These are phyloP conservation scores for Flaveria ramosissima DNA, from an alignment of 129 eudicot genomes.

Conservation along the genomic window DNA sequence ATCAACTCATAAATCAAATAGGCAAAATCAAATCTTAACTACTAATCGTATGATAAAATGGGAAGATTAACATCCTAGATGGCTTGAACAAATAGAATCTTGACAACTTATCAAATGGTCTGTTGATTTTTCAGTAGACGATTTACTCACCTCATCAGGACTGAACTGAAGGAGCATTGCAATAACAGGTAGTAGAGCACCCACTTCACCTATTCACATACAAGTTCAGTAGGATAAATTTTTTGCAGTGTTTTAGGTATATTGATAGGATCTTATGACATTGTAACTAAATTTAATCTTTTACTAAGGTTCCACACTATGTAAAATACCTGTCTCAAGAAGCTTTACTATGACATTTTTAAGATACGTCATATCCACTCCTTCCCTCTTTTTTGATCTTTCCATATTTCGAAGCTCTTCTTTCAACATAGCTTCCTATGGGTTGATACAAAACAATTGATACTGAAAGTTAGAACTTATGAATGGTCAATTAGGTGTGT, in stretches of 20 bases:
- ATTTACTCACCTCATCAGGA: slow-evolving; percentile 88
- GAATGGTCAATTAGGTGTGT: not conserved
- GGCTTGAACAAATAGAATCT: not conserved
- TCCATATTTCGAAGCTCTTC: slow-evolving; percentile 97
- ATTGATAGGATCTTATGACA: not conserved
- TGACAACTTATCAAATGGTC: slow-evolving; percentile 1
- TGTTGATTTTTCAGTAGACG: not conserved
- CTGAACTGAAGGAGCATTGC: slow-evolving; percentile 99
- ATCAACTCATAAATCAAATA: slow-evolving; percentile 6
- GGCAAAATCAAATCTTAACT: not conserved
- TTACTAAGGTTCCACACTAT: not conserved
- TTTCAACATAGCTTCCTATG: slow-evolving; percentile 84
- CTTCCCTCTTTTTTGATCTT: slow-evolving; percentile 94
- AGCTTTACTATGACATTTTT: slow-evolving; percentile 92
- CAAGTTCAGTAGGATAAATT: slow-evolving; percentile 5
- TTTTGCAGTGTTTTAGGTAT: not conserved
- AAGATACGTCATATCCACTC: slow-evolving; percentile 98
- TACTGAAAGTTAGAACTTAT: slow-evolving; percentile 15
- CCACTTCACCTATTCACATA: slow-evolving; percentile 84
- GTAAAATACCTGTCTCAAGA: slow-evolving; percentile 84
- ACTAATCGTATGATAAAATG: not conserved
- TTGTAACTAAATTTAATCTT: slow-evolving; percentile 13
- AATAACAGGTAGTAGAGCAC: slow-evolving; percentile 88
- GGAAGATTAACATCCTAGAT: not conserved
- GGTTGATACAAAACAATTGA: slow-evolving; percentile 10